These are phyloP conservation scores for Climacium dendroides DNA, from an alignment of 225 moss, liverwort and hornwort genomes.

Conservation along the genomic window DNA sequence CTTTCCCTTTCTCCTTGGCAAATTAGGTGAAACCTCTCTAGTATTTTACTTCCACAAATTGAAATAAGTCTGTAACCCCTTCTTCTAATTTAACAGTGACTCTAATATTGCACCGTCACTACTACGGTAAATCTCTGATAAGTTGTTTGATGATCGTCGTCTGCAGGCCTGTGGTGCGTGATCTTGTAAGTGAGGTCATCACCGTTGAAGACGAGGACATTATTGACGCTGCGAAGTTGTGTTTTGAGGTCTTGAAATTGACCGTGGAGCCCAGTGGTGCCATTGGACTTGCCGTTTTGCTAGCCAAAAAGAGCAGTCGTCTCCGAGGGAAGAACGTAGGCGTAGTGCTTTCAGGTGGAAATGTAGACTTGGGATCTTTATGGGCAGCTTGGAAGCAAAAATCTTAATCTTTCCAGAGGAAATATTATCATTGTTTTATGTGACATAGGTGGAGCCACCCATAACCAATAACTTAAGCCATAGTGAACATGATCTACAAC, in stretches of 20 bases:
- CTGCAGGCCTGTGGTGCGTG: slow-evolving; percentile 71
- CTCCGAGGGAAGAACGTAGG: slow-evolving; percentile 33
- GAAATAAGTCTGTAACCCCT: not conserved
- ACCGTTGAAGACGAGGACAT: slow-evolving; percentile 53
- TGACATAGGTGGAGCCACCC: no score
- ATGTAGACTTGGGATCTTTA: slow-evolving; percentile 47
- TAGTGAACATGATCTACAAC: no score
- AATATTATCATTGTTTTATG: not conserved
- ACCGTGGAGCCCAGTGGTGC: slow-evolving; percentile 69
- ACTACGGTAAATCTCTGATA: not conserved
- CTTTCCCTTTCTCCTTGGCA: not conserved
- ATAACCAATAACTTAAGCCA: no score
- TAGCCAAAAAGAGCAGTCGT: slow-evolving; percentile 13
- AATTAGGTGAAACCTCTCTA: not conserved
- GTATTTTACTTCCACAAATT: not conserved
- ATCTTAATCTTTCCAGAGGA: not conserved
- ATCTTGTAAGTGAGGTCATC: slow-evolving; percentile 58
- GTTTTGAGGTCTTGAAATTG: slow-evolving; percentile 65
- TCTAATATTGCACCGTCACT: not conserved
- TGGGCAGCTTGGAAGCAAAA: slow-evolving; percentile 13
- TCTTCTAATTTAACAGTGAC: not conserved
- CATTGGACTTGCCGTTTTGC: slow-evolving; percentile 51
- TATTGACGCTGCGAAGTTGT: slow-evolving; percentile 46
- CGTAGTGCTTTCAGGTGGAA: slow-evolving; percentile 72
- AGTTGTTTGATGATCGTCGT: not conserved